Conservation (phyloP, 768 basidiomycete genomes). For the Auricularia heimuer region DNA sequence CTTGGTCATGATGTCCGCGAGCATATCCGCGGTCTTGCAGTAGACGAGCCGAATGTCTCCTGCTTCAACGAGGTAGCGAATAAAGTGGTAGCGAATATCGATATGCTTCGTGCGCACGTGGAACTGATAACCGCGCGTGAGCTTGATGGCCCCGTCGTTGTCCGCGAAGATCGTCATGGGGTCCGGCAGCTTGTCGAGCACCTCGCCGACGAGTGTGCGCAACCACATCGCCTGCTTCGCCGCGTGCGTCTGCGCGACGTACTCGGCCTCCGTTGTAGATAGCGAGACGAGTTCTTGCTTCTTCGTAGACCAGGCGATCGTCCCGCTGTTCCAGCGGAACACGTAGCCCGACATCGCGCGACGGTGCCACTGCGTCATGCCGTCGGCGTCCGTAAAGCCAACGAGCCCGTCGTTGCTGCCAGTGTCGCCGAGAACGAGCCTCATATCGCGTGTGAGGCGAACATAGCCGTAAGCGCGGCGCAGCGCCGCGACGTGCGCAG, state of each 20-base stretch:
- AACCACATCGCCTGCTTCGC: slow-evolving; percentile 17
- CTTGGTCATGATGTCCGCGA: slow-evolving; percentile 35
- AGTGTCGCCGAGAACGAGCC: background rate
- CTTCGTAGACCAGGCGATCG: slow-evolving; percentile 24
- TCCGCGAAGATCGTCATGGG: slow-evolving; percentile 8
- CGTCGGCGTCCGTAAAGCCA: slow-evolving; percentile 15
- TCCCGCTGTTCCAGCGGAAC: slow-evolving; percentile 21
- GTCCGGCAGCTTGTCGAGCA: background rate
- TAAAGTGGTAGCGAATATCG: slow-evolving; percentile 13
- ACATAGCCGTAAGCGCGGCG: background rate
- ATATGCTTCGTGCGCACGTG: background rate
- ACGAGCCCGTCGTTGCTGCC: background rate
- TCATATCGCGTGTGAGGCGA: background rate
- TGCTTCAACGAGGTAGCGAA: slow-evolving; percentile 12
- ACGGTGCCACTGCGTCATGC: slow-evolving; percentile 14
- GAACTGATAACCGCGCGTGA: slow-evolving; percentile 11
- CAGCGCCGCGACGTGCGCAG: background rate
- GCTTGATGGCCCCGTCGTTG: slow-evolving; percentile 17
- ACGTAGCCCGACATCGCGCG: slow-evolving; percentile 27
- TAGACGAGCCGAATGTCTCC: slow-evolving; percentile 18
- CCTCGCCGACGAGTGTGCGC: background rate
- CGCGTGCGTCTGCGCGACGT: slow-evolving; percentile 24
- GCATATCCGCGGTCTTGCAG: slow-evolving; percentile 24
- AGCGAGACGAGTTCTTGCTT: slow-evolving; percentile 26
- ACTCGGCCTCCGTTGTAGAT: slow-evolving; percentile 31